These are phyloP conservation scores for Niveomyces coronatus DNA, from an alignment of 2,329 filamentous ascomycete genomes.

Conservation along the genomic window DNA sequence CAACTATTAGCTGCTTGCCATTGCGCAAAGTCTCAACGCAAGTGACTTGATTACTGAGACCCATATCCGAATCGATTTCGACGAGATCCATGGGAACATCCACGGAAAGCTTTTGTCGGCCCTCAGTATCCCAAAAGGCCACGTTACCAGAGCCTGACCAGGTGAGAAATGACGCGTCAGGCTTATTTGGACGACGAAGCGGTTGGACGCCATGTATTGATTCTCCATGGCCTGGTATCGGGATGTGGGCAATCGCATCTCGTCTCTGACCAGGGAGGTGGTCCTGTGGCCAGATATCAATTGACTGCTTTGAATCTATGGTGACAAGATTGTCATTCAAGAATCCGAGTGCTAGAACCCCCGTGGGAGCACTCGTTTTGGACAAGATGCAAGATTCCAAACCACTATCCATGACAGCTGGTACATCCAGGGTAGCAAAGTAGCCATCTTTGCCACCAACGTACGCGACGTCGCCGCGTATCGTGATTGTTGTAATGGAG, in stretches of 20 bases:
- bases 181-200: constrained; percentile 47
- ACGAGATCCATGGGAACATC: constrained; percentile 59
- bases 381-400: constrained; percentile 27
- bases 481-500: constrained; percentile 53
- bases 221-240: constrained; percentile 53
- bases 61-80: constrained; percentile 37
- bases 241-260: constrained; percentile 34
- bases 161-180: constrained; percentile 69
- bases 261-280: constrained; percentile 30
- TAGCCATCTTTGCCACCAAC: constrained; percentile 58
- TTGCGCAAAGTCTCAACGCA: constrained; percentile 49
- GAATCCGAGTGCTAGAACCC: constrained; percentile 59
- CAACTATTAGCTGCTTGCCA: constrained; percentile 62
- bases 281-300: constrained; percentile 52
- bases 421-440: constrained; percentile 43
- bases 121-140: constrained; percentile 71
- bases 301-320: constrained; percentile 64
- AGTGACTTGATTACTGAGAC: constrained; percentile 47
- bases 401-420: constrained; percentile 34
- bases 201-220: constrained; percentile 63
- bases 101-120: constrained; percentile 54
- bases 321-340: constrained; percentile 58
- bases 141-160: constrained; percentile 78
- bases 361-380: constrained; percentile 27
- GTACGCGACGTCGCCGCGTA: constrained; percentile 49